A percentile compares a stretch with the other conserved stretches of the same genome.
Conservation (phyloP, 2,329 filamentous ascomycete genomes). For the Aureobasidium sp. region DNA sequence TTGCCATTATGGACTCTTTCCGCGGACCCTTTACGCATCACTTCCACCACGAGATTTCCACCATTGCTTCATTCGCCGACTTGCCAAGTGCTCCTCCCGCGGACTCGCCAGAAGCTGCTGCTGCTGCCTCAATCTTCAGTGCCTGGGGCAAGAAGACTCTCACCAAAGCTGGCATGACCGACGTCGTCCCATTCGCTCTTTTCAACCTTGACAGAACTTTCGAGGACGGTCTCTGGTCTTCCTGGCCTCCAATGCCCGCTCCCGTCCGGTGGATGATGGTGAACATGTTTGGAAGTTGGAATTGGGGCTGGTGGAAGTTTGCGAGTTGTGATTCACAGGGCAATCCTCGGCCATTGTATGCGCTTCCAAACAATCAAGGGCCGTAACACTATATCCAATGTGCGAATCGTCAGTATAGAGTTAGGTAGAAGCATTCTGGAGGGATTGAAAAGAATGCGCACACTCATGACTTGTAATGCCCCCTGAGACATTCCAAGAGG, state of each 20-base stretch:
- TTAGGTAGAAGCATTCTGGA: no score
- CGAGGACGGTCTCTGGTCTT: conserved; percentile 6
- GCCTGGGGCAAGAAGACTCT: conserved; percentile 13
- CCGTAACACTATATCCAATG: no score
- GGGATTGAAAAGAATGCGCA: no score
- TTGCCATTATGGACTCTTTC: conserved; percentile 11
- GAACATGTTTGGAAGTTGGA: conserved; percentile 8
- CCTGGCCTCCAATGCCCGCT: conserved; percentile 4
- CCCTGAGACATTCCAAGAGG: no score
- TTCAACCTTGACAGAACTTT: conserved; percentile 7
- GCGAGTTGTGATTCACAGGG: conserved; percentile 5
- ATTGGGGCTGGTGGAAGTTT: conserved; percentile 7
- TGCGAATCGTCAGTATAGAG: no score
- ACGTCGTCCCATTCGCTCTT: conserved; percentile 8
- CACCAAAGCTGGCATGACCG: conserved; percentile 13
- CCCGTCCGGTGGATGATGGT: conserved; percentile 7
- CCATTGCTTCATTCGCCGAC: background rate
- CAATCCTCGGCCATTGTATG: background rate
- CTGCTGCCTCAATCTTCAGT: conserved; percentile 3
- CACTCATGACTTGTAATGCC: no score
- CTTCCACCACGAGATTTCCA: conserved; percentile 6
- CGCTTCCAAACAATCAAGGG: background rate
- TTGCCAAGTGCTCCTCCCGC: background rate
- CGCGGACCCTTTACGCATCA: background rate
- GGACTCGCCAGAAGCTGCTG: background rate